Base-by-base conservation (phyloP, 352 stramenopile species). In the Pythium rishiriense region DNA sequence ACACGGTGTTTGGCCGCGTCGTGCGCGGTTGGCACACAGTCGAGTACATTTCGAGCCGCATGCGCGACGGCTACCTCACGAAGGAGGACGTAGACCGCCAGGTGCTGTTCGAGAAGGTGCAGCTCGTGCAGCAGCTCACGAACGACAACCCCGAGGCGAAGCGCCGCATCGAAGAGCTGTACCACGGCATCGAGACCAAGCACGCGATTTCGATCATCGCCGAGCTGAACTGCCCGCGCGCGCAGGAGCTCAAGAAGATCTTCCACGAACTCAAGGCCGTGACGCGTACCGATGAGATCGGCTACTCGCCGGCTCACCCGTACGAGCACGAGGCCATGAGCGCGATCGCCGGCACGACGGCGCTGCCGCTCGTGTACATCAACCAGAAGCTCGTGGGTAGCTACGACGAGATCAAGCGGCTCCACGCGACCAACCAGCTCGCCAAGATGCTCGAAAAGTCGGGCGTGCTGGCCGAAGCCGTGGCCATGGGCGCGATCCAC, bases 321-420 rank as follows among this genome's bases (percentile, higher is more conserved):
- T 91, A 85, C 70, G 82, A 96, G 43, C 69, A 82, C 31, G 85
- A 82, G 39, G 91, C 84, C 11, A 76, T 99, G 1, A 59, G 87
- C 17, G 75, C 86, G 25, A 78, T 99, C 29, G 98, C 94, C 5
- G 96, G 94, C 14, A 94, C 94, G 54, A 77, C 82, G 47, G 92
- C 78, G 24, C 87, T 99, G 17, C 97, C 98, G 0, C 97, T 99
- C 69, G 94, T 99, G 35, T 99, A 98, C 74, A 87, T 99, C 25
- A 92, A 96, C 49, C 82, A 93, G 62, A 83, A 97, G 66, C 91
- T 96, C 69, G 67, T 99, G 33, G 97, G 97, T 51, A 96, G 97
- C 48, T 91, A 98, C 58, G 91, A 97, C 67, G 90, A 98, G 61
- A 90, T 96, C 25, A 91, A 98, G 68, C 81, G 72, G n/a, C 80